Percentiles rank a stretch among this genome's conserved stretches.
These are phyloP conservation scores for Raphanus raphanistrum DNA, from an alignment of 345 rosid species.

Conservation along the genomic window DNA sequence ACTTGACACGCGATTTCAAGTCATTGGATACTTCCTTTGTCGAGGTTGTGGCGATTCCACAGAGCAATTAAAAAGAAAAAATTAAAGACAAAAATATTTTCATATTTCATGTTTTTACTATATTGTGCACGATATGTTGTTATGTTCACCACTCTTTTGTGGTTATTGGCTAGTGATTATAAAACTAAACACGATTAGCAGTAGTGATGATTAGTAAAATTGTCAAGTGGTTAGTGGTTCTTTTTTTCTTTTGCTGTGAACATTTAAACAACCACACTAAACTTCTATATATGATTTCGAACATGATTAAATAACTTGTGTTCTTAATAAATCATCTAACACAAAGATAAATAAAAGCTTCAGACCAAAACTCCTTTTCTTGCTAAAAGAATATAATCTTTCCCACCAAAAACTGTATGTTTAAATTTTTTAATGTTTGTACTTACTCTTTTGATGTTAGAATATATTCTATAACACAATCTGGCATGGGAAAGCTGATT, in stretches of 20 bases:
- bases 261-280: neutral
- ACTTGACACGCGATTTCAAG: neutral
- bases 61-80: neutral
- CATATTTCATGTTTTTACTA: neutral
- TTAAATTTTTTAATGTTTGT: neutral
- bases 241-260: neutral
- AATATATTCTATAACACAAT: constrained; percentile 36
- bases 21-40: constrained; percentile 16
- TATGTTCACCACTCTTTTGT: neutral
- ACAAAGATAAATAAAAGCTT: constrained; percentile 22
- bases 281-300: neutral
- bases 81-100: neutral
- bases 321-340: neutral
- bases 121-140: neutral
- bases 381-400: constrained; percentile 10
- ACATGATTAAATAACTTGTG: neutral
- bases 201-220: neutral
- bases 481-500: constrained; percentile 11
- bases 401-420: neutral
- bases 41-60: constrained; percentile 16
- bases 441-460: constrained; percentile 25
- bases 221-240: neutral
- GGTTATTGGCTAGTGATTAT: neutral
- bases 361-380: neutral
- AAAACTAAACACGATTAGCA: neutral